Percentiles rank a stretch among this genome's conserved stretches.
Conservation (phyloP, 345 rosid species). For the Lepidium didymum region DNA sequence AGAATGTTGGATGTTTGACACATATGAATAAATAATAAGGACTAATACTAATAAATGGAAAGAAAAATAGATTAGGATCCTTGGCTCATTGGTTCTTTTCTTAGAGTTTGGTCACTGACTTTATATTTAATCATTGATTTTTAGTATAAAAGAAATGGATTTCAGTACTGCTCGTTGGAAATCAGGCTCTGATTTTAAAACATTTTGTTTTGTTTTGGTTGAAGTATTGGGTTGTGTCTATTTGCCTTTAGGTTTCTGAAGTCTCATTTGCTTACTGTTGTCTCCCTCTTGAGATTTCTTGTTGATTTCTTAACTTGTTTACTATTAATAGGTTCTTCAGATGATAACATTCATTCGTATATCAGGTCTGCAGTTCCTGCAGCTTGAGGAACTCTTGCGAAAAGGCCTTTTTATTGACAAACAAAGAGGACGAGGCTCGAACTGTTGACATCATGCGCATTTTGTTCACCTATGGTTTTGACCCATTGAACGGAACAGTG, state of each 20-base stretch:
- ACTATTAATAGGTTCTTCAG: constrained; percentile 14
- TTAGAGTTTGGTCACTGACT: not conserved
- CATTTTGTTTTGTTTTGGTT: not conserved
- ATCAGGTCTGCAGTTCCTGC: constrained; percentile 94
- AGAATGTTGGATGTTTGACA: not conserved
- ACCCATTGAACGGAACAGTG: constrained; percentile 49
- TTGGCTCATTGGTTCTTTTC: not conserved
- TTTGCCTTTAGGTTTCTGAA: not conserved
- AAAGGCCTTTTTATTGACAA: constrained; percentile 70
- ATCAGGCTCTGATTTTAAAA: not conserved
- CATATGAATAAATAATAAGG: not conserved
- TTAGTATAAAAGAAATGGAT: not conserved
- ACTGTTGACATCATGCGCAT: constrained; percentile 82
- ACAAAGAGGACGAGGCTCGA: constrained; percentile 94
- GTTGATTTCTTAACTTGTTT: constrained; percentile 5
- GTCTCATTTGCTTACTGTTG: not conserved
- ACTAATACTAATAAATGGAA: not conserved
- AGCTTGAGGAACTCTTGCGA: constrained; percentile 85
- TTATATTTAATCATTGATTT: not conserved
- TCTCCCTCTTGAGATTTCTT: not conserved
- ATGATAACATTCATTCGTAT: constrained; percentile 17
- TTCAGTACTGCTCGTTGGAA: not conserved
- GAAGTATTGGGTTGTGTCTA: not conserved
- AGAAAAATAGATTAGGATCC: not conserved
- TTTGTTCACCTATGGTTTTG: constrained; percentile 68